Evolutionary conservation across 768 basidiomycete species (phyloP), one percentile per base, ranked within the genome.

Genomic region (Phaeolepiota aurea): DNA sequence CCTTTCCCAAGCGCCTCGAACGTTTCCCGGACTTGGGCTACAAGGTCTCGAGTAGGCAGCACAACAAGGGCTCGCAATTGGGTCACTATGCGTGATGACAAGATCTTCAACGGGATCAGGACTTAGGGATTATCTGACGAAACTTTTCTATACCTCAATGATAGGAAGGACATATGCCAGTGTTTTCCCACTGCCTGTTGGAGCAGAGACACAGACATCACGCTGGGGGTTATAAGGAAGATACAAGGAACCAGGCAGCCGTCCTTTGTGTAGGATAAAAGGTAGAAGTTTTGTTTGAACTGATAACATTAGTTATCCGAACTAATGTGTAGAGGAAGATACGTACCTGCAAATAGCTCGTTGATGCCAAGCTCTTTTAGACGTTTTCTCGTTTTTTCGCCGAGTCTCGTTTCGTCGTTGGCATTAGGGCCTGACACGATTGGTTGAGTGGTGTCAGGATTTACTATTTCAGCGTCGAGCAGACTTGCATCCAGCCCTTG

Each of bases 131-230:
- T n/a, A n/a, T n/a, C n/a, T n/a, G n/a, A n/a, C n/a, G n/a, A n/a
- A n/a, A n/a, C n/a, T n/a, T n/a, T n/a, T n/a, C n/a, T n/a, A n/a
- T 43, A 85, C 90, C 72, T 96, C 90, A 20, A 96, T 70, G 41
- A 97, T 86, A 1, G 96, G 96, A 22, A 98, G 63, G 1, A 82
- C 87, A 62, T 99, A 99, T n/a, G 90, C 87, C 20, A 99, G 71
- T 0, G 94, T 99, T 61, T 99, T 99, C 0, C 96, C 96, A 50
- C 92, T 96, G 16, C 96, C 96, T 0, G 96, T 99, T 0, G 96
- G 96, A 1, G 96, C 96, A 5, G 91, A 96, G 10, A 94, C 87
- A 49, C 92, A 93, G 10, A 92, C 72, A 60, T 99, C 96, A 19
- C 71, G 71, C 19, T 80, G 80, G 23, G 76, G 71, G 42, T 72